Percentiles rank a stretch among this genome's conserved stretches.
These are phyloP conservation scores for Drosera capensis DNA, from an alignment of 148 eudicot species.

Conservation along the genomic window DNA sequence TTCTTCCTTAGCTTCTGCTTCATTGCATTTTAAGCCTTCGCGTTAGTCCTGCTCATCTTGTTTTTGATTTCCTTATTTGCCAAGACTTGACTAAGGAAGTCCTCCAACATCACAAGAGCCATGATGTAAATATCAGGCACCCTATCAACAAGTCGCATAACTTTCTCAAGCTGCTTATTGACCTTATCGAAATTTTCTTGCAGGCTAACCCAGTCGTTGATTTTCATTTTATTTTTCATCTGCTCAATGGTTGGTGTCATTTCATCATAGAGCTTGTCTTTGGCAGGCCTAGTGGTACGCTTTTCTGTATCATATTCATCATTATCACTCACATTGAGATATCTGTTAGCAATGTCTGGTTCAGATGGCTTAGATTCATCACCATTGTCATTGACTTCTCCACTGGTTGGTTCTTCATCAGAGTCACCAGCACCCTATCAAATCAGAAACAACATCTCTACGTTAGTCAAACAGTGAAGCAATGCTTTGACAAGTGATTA, in stretches of 20 bases:
- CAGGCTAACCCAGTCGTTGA: slow-evolving; percentile 84
- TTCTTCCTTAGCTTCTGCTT: slow-evolving; percentile 84
- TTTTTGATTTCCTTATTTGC: slow-evolving; percentile 78
- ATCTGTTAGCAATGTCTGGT: slow-evolving; percentile 18
- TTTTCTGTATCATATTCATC: slow-evolving; percentile 48
- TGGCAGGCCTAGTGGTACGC: slow-evolving; percentile 52
- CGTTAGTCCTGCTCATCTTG: slow-evolving; percentile 79
- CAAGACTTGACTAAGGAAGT: slow-evolving; percentile 49
- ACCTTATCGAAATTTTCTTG: slow-evolving; percentile 80
- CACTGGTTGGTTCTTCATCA: slow-evolving; percentile 38
- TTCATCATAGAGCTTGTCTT: slow-evolving; percentile 76
- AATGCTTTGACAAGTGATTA: no score
- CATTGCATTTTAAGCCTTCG: slow-evolving; percentile 77
- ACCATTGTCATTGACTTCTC: slow-evolving; percentile 13
- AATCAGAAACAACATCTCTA: background rate
- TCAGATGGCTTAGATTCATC: slow-evolving; percentile 7
- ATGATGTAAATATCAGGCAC: slow-evolving; percentile 57
- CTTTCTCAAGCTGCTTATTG: slow-evolving; percentile 79
- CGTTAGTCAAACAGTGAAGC: no score
- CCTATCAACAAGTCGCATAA: slow-evolving; percentile 46
- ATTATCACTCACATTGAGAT: slow-evolving; percentile 31
- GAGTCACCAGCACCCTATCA: slow-evolving; percentile 52
- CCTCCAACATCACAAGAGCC: slow-evolving; percentile 80
- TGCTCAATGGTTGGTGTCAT: slow-evolving; percentile 77
- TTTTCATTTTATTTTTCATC: slow-evolving; percentile 82